Base-by-base conservation (phyloP, 306 rosid genomes). In the Cucumis hystrix region DNA sequence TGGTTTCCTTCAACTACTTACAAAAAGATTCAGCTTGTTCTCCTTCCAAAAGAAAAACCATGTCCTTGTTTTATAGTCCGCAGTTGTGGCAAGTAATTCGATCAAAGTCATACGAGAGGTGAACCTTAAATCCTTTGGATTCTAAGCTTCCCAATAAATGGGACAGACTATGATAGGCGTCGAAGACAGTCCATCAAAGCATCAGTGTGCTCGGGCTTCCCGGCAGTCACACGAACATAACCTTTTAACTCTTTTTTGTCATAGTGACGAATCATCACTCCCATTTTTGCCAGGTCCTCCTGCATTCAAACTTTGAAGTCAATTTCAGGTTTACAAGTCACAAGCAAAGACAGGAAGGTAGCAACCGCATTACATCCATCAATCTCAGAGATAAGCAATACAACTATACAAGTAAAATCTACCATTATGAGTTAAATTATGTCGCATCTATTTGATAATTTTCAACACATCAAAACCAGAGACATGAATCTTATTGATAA, bases 191-290 rank as follows among this genome's bases (percentile, higher is more conserved):
- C 79, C 83, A 95, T 90, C 60, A 95, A 82, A 23, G 80, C 60
- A 23, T 88, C 90, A 7, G 97, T 92, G 69, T 95, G 97, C 71
- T 95, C 96, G 41, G 99, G 97, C 91, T 95, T 95, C 79, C 99
- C 97, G 18, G 93, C 97, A 17, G 99, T 89, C 75, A 95, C 85
- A 0, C 97, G 97, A 74, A 92, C 97, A 39, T 90, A 95, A 6
- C 99, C 97, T 66, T 80, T 91, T 79, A 95, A 84, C 84, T 95
- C 99, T 82, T 89, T 95, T 39, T 84, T 95, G 88, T 88, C 82
- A 83, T 95, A 95, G 82, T 92, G 99, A 61, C 97, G 97, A 75
- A 95, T 95, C 96, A 95, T 95, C 88, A 95, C 97, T 8, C 99
- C 99, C 97, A 89, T 89, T 82, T 86, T 83, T 18, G 99, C 92